Base-by-base conservation (phyloP, 2,329 filamentous ascomycete genomes). In the Botrytis squamosa region DNA sequence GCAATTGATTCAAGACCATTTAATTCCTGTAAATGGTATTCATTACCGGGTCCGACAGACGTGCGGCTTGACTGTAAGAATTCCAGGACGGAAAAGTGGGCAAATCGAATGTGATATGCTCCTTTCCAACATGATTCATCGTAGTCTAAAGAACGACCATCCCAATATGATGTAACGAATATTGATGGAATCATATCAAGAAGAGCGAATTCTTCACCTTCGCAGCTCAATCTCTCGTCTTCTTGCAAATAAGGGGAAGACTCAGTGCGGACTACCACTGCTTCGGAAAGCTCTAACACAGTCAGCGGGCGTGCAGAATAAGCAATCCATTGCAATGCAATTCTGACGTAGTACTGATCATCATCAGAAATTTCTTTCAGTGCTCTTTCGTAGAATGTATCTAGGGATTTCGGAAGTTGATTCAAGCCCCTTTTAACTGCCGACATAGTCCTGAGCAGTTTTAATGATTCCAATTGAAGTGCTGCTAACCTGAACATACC, bases 321-420 rank as follows among this genome's bases (percentile, higher is more conserved):
- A 4, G 76, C 60, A 9, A 81, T 68, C 77, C 76, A 81, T 67
- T 74, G 67, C 9, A 81, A 72, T 29, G 80, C 75, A 18, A 36
- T 49, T 22, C 18, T 38, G 36, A 65, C 74, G 14, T 59, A 42
- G 7, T 64, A 22, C 29, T 72, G 52, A 36, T 77, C 36, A 1
- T 52, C 33, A 12, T 64, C 55, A 6, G 69, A 22, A 25, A 77
- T 73, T 0, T 73, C 65, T 42, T 36, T 20, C 8, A 75, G 10
- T 29, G 20, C 73, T 68, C 42, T 73, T 46, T 73, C 44, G 49
- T 77, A 77, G 29, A 75, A 76, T 4, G 7, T 52, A 40, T 77
- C 74, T 3, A 75, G 60, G 25, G 71, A 74, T 9, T 40, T 70
- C 18, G 76, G 76, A 16, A 76, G 65, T 4, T 59, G 62, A 12